Evolutionary conservation across 768 basidiomycete species (phyloP), one percentile per base, ranked within the genome.

Genomic region (Lactarius psammicola): DNA sequence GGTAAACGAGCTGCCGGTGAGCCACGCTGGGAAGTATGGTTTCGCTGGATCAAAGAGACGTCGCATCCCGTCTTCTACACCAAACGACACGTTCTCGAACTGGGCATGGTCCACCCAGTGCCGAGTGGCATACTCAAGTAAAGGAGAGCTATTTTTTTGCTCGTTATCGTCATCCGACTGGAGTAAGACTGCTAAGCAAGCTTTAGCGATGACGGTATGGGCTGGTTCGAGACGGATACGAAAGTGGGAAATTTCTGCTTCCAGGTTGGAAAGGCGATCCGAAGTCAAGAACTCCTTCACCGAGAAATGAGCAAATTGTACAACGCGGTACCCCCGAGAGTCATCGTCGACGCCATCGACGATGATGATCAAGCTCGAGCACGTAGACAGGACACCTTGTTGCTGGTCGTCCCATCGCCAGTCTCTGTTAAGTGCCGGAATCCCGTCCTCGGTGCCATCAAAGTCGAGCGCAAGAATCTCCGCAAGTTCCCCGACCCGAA

Each of bases 241-340:
- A 26, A 33, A 57, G 11, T 17, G 56, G 33, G 56, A 9, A 7
- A 38, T 33, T 2, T 33, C 33, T 36, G 56, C 11, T 26, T 36
- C 34, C 11, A 38, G n/a, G 56, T 10, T 15, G 30, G n/a, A 23
- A 38, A 57, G 56, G 11, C 56, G 56, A 34, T 57, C 33, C n/a
- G 56, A 57, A 36, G 56, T 57, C n/a, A 56, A 56, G 56, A 56
- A 56, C 0, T 56, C 56, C 33, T 56, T 31, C n/a, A 56, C 40
- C 20, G 59, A 36, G 38, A 60, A 49, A 20, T 49, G 46, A 23
- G 38, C 40, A 23, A 42, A 60, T 60, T 42, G 59, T 31, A 44
- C 46, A 23, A 49, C 23, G 11, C 46, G 23, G 46, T 11, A 4
- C 2, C 0, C 5, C 4, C 9, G 20, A 23, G 11, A 26, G n/a